phyloP scores from a whole-genome alignment of 2,329 filamentous ascomycete species.

The Xylaria polymorpha region DNA sequence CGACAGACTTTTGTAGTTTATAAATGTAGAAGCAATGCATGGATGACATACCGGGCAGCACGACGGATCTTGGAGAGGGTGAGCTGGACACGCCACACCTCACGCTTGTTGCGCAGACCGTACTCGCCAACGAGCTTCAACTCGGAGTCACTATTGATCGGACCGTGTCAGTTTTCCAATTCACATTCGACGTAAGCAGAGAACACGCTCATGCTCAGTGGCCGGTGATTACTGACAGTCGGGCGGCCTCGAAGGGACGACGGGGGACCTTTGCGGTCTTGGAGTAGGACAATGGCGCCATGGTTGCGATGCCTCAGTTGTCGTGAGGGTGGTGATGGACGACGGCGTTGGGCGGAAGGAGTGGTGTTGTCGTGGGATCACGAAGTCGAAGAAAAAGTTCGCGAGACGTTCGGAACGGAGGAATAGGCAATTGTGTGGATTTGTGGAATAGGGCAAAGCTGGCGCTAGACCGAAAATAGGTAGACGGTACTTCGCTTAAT shows the following conservation, averaged over 20 bases:
- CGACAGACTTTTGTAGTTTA: neutral
- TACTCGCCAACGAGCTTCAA: conserved; percentile 99
- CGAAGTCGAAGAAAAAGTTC: conserved; percentile 40
- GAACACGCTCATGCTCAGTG: conserved; percentile 97
- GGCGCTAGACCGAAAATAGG: conserved; percentile 36
- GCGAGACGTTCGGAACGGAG: conserved; percentile 8
- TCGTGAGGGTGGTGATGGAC: conserved; percentile 49
- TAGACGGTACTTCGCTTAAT: conserved; percentile 45
- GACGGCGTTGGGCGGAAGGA: conserved; percentile 39
- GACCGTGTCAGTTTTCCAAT: conserved; percentile 72
- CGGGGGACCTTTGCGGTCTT: conserved; percentile 99
- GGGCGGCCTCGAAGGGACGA: conserved; percentile 99
- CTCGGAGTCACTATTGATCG: conserved; percentile 86
- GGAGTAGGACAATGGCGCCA: conserved; percentile 79
- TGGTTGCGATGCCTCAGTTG: conserved; percentile 53
- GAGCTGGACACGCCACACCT: conserved; percentile 99
- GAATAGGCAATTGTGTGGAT: conserved; percentile 44
- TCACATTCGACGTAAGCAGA: conserved; percentile 94
- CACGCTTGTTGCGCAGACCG: conserved; percentile 99
- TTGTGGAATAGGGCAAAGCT: conserved; percentile 46
- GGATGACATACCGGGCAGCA: conserved; percentile 88
- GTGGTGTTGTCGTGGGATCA: conserved; percentile 35
- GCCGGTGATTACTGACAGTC: conserved; percentile 97
- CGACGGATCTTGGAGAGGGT: conserved; percentile 99
- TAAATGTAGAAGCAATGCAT: neutral